Percentiles rank a stretch among this genome's conserved stretches.
Conservation (phyloP, 2,329 filamentous ascomycete species). For the Stachybotrys chartarum region DNA sequence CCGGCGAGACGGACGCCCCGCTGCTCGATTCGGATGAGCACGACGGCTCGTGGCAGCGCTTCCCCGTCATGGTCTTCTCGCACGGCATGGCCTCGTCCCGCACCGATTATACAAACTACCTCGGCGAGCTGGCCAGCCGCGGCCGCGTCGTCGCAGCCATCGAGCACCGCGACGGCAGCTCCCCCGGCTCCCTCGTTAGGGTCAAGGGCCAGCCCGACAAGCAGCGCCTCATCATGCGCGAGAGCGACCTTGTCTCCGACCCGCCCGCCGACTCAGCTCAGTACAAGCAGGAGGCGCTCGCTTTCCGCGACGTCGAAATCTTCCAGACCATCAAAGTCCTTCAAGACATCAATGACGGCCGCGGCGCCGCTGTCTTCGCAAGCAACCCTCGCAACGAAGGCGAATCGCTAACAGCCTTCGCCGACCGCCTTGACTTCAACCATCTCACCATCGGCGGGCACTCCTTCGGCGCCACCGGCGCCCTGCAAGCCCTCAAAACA, state of each 20-base stretch:
- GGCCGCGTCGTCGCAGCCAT: slow-evolving; percentile 42
- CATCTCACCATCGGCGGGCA: slow-evolving; percentile 54
- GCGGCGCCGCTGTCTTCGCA: slow-evolving; percentile 23
- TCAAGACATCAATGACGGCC: slow-evolving; percentile 29
- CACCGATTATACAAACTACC: slow-evolving; percentile 44
- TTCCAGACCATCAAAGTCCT: slow-evolving; percentile 35
- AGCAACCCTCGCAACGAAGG: slow-evolving; percentile 42
- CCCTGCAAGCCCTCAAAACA: slow-evolving; percentile 50
- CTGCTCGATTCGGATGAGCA: slow-evolving; percentile 19
- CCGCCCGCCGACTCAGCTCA: slow-evolving; percentile 6
- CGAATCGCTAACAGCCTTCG: slow-evolving; percentile 39
- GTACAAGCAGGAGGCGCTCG: slow-evolving; percentile 31
- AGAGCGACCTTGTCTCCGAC: slow-evolving; percentile 22
- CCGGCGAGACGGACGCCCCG: slow-evolving; percentile 38
- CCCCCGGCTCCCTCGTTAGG: slow-evolving; percentile 35
- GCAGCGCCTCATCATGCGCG: slow-evolving; percentile 25
- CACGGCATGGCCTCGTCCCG: slow-evolving; percentile 43
- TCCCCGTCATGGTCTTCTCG: slow-evolving; percentile 43
- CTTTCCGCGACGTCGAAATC: slow-evolving; percentile 44
- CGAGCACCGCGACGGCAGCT: slow-evolving; percentile 46
- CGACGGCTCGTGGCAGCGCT: slow-evolving; percentile 10
- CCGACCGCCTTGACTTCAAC: slow-evolving; percentile 42
- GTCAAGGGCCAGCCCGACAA: slow-evolving; percentile 19
- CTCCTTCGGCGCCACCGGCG: slow-evolving; percentile 59
- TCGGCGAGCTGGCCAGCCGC: slow-evolving; percentile 41